Conservation (phyloP, 2,329 filamentous ascomycete genomes). For the Sporothrix pallida region DNA sequence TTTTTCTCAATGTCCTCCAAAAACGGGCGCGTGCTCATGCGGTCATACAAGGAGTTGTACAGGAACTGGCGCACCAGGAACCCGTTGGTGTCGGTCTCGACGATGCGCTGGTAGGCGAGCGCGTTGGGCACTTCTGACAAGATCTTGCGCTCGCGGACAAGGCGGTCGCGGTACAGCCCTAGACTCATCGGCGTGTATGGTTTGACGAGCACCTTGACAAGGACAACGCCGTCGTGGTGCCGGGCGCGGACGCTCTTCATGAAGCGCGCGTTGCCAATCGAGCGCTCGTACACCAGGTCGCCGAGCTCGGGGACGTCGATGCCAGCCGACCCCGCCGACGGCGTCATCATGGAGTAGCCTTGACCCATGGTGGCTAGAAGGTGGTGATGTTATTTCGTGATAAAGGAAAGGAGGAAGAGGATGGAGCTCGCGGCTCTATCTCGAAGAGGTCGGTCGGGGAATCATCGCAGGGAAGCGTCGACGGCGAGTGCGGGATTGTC, state of each 20-base stretch:
- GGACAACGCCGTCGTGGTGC: conserved; percentile 86
- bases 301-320: conserved; percentile 93
- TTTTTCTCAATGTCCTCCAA: conserved; percentile 98
- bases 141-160: conserved; percentile 78
- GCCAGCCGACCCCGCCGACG: conserved; percentile 87
- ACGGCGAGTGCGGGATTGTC: background rate
- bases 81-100: conserved; percentile 90
- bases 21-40: conserved; percentile 93
- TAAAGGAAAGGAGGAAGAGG: background rate
- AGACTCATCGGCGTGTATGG: conserved; percentile 83
- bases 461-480: conserved; percentile 6
- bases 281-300: conserved; percentile 90
- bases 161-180: conserved; percentile 75
- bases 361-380: conserved; percentile 74
- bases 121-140: conserved; percentile 88
- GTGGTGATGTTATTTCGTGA: no score
- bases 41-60: conserved; percentile 96
- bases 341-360: conserved; percentile 90
- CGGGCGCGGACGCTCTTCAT: conserved; percentile 95
- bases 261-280: conserved; percentile 88
- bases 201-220: conserved; percentile 95
- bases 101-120: conserved; percentile 83
- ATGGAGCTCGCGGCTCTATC: conserved; percentile 21
- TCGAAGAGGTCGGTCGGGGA: background rate
- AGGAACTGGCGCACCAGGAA: conserved; percentile 94